Evolutionary conservation across 2,329 filamentous ascomycete genomes (phyloP).

Genomic region (Alternaria arborescens): DNA sequence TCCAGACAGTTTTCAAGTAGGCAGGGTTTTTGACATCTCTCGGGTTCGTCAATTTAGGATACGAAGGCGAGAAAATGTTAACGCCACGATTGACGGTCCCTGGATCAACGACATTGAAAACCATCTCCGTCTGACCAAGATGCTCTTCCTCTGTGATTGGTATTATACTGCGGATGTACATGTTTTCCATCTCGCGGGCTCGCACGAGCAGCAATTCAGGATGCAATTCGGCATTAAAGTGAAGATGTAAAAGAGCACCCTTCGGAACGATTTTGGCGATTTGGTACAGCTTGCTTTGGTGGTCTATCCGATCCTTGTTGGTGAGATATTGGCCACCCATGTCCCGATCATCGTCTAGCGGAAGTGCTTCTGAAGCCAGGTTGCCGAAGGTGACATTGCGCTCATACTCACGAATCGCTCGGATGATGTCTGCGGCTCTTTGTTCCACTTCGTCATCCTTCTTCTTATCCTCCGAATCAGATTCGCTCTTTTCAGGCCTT

Average conservation of each 20-base stretch:
- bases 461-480: too few species aligned
- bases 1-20: constrained; percentile 43
- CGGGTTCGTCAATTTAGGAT: constrained; percentile 44
- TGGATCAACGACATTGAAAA: constrained; percentile 63
- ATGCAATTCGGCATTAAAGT: constrained; percentile 78
- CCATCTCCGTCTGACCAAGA: constrained; percentile 66
- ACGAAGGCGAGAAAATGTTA: constrained; percentile 61
- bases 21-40: too few species aligned
- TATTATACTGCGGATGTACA: constrained; percentile 73
- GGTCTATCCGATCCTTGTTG: constrained; percentile 55
- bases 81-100: constrained; percentile 33
- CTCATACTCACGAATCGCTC: constrained; percentile 54
- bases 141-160: constrained; percentile 56
- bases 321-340: constrained; percentile 59
- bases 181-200: constrained; percentile 60
- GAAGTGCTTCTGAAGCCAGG: constrained; percentile 53
- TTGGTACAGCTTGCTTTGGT: constrained; percentile 64
- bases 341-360: constrained; percentile 49
- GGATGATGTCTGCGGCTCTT: constrained; percentile 48
- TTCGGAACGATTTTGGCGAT: constrained; percentile 72
- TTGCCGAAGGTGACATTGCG: constrained; percentile 54
- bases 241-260: constrained; percentile 75
- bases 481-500: too few species aligned
- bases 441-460: constrained; percentile 35
- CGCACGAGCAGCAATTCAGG: constrained; percentile 68